Conservation (phyloP, 129 eudicot species). For the Tagetes erecta region DNA sequence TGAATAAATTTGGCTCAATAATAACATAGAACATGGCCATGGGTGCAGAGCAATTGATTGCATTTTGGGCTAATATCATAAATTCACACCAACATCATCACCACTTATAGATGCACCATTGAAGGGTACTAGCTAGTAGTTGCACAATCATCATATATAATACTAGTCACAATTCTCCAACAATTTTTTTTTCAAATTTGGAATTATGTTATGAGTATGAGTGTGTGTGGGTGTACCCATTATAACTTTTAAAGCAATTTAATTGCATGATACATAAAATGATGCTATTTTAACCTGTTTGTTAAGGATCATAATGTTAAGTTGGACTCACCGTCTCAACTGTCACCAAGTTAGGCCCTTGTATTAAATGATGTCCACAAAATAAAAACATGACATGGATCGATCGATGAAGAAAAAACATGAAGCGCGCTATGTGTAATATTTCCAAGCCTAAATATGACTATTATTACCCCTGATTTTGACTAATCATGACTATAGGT, state of each 20-base stretch:
- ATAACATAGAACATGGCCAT: constrained; percentile 11
- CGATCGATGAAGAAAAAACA: too few species aligned
- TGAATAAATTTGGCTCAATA: constrained; percentile 1
- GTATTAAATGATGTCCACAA: not conserved
- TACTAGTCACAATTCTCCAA: constrained; percentile 3
- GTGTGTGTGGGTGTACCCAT: not conserved
- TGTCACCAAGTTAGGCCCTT: not conserved
- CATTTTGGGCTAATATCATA: constrained; percentile 28
- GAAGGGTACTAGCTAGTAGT: constrained; percentile 14
- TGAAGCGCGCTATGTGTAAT: too few species aligned
- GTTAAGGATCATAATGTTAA: constrained; percentile 1
- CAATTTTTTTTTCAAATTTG: not conserved
- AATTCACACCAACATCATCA: constrained; percentile 26
- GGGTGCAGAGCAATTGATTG: constrained; percentile 37
- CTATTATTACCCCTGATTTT: too few species aligned
- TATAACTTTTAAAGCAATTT: not conserved
- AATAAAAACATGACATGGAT: not conserved
- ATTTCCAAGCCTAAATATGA: too few species aligned
- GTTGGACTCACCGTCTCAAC: constrained; percentile 1
- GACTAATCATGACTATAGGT: too few species aligned
- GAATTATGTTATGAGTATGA: not conserved
- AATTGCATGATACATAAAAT: not conserved
- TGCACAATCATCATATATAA: constrained; percentile 30
- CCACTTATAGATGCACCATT: constrained; percentile 28
- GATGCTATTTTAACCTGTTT: not conserved